Evolutionary conservation across 179 eudicot species (phyloP).

Genomic region (Silene noctiflora): DNA sequence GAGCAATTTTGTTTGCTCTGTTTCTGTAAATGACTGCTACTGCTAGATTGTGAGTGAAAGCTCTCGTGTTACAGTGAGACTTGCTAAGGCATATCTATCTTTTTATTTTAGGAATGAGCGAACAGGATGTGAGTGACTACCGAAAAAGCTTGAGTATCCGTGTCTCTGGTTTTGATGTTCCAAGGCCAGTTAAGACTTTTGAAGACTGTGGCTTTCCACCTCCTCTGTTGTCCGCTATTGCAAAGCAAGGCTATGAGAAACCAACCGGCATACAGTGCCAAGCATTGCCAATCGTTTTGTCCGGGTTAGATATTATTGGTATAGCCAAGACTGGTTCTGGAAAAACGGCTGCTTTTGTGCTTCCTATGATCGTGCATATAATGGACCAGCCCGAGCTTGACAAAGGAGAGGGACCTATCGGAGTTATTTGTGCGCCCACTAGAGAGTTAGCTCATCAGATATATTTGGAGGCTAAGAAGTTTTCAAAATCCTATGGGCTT

Average conservation of each 20-base stretch:
- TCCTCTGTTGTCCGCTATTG: slow-evolving; percentile 64
- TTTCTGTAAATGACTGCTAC: background rate
- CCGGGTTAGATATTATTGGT: slow-evolving; percentile 88
- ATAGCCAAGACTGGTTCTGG: slow-evolving; percentile 99
- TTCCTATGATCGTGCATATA: slow-evolving; percentile 94
- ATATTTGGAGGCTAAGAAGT: slow-evolving; percentile 85
- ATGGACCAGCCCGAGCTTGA: slow-evolving; percentile 95
- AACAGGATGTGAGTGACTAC: slow-evolving; percentile 76
- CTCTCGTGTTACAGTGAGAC: background rate
- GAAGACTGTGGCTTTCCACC: slow-evolving; percentile 79
- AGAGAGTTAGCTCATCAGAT: slow-evolving; percentile 99
- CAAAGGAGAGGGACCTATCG: slow-evolving; percentile 95
- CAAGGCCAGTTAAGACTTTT: slow-evolving; percentile 81
- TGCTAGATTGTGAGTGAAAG: background rate
- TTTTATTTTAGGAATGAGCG: slow-evolving; percentile 67
- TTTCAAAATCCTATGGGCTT: slow-evolving; percentile 67
- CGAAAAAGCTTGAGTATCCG: slow-evolving; percentile 68
- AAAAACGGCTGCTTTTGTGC: slow-evolving; percentile 94
- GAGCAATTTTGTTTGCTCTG: background rate
- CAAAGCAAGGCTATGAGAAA: slow-evolving; percentile 90
- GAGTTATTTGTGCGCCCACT: slow-evolving; percentile 96
- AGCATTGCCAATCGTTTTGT: slow-evolving; percentile 82
- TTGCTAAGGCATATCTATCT: background rate
- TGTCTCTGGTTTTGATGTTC: slow-evolving; percentile 92
- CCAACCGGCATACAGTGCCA: slow-evolving; percentile 96